Conservation (phyloP, 139 green algal species). For the Microglena sp. region DNA sequence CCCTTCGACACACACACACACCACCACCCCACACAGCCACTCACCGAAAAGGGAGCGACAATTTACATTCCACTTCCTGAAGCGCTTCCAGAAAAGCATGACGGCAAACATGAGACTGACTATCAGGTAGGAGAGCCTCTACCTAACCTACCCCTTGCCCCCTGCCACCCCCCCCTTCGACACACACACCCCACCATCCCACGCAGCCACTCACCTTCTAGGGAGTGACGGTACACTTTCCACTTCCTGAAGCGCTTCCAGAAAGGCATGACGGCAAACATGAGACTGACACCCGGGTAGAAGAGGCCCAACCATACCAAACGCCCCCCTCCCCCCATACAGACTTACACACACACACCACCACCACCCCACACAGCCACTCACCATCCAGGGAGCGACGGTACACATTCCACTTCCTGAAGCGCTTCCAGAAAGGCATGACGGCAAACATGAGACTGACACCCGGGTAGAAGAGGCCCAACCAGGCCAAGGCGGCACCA, state of each 20-base stretch:
- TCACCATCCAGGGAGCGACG: constrained; percentile 11
- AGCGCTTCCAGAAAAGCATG: constrained; percentile 81
- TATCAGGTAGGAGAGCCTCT: no score
- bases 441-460: constrained; percentile 87
- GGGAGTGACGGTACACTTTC: constrained; percentile 32
- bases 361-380: no score
- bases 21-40: no score
- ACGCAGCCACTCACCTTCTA: no score
- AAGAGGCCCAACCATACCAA: constrained; percentile 87
- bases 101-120: constrained; percentile 87
- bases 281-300: constrained; percentile 78
- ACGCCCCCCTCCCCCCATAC: no score
- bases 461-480: constrained; percentile 83
- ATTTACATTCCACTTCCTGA: constrained; percentile 51
- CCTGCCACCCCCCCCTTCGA: no score
- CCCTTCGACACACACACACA: no score
- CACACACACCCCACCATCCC: no score
- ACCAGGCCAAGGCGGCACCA: constrained; percentile 66
- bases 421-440: constrained; percentile 81
- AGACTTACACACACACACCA: no score
- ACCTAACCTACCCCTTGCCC: no score
- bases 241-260: constrained; percentile 66
- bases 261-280: constrained; percentile 87
- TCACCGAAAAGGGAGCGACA: constrained; percentile 9
- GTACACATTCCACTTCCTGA: constrained; percentile 52